phyloP scores from a whole-genome alignment of 2,329 filamentous ascomycete species.

The Venturia oleaginea region DNA sequence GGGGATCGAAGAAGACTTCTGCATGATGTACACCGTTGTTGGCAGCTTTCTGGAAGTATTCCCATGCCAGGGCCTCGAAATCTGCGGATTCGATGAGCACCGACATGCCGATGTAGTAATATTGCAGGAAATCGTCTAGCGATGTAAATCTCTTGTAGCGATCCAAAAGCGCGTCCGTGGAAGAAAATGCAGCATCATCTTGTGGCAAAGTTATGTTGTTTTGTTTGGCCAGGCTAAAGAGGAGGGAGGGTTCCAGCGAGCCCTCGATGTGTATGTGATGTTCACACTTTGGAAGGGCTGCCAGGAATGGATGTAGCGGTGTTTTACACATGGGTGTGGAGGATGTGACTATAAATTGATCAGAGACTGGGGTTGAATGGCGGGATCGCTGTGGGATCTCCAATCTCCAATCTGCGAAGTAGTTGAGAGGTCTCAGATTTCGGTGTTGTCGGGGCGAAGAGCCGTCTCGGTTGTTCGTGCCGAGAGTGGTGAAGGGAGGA shows the following conservation, averaged over 20 bases:
- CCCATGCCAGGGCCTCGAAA: slow-evolving; percentile 63
- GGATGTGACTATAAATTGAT: background rate
- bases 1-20: slow-evolving; percentile 75
- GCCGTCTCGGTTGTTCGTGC: background rate
- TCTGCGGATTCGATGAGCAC: slow-evolving; percentile 57
- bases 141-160: slow-evolving; percentile 61
- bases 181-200: slow-evolving; percentile 54
- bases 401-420: background rate
- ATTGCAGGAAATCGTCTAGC: slow-evolving; percentile 68
- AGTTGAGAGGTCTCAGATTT: background rate
- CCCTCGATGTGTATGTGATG: slow-evolving; percentile 77
- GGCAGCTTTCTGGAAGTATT: slow-evolving; percentile 59
- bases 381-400: slow-evolving; percentile 4
- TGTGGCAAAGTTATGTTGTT: slow-evolving; percentile 53
- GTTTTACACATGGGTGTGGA: slow-evolving; percentile 44
- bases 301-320: slow-evolving; percentile 50
- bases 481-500: background rate
- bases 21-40: slow-evolving; percentile 60
- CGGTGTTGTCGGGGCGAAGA: background rate
- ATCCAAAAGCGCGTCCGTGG: slow-evolving; percentile 46
- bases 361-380: background rate
- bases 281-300: slow-evolving; percentile 66
- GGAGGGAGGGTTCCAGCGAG: slow-evolving; percentile 57
- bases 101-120: slow-evolving; percentile 70
- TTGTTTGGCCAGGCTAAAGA: slow-evolving; percentile 58